Evolutionary conservation across 768 basidiomycete species (phyloP).

Genomic region (Serendipita sp.): DNA sequence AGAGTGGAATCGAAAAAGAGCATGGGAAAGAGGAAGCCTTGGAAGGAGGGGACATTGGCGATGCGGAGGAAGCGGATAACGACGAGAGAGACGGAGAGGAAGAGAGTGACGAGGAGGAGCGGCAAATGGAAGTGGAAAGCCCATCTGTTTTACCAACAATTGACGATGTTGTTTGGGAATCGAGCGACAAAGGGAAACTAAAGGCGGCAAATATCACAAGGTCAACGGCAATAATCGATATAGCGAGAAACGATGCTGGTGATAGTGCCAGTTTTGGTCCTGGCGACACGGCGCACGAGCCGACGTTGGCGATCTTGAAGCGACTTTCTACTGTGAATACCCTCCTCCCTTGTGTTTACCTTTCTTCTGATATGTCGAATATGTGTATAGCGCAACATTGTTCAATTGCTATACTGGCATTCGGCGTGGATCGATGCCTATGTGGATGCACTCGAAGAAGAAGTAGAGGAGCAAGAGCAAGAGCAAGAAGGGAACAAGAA

Average conservation of each 20-base stretch:
- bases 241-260: no score
- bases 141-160: no score
- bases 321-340: not conserved
- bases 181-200: no score
- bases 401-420: not conserved
- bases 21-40: no score
- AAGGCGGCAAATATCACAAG: no score
- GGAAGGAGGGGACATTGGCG: conserved; percentile 19
- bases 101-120: no score
- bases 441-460: not conserved
- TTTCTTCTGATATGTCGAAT: not conserved
- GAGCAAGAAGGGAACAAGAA: not conserved
- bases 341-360: not conserved
- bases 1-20: no score
- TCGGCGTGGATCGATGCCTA: not conserved
- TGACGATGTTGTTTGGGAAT: no score
- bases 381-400: not conserved
- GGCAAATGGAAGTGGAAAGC: no score
- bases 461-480: not conserved
- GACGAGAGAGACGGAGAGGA: no score
- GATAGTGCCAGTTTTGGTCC: no score
- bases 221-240: no score
- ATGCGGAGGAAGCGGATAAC: not conserved
- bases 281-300: not conserved
- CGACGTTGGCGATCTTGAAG: conserved; percentile 1